A percentile compares a stretch with the other conserved stretches of the same genome.
Conservation (phyloP, 106 monocot genomes). For the Iris macrosiphon region DNA sequence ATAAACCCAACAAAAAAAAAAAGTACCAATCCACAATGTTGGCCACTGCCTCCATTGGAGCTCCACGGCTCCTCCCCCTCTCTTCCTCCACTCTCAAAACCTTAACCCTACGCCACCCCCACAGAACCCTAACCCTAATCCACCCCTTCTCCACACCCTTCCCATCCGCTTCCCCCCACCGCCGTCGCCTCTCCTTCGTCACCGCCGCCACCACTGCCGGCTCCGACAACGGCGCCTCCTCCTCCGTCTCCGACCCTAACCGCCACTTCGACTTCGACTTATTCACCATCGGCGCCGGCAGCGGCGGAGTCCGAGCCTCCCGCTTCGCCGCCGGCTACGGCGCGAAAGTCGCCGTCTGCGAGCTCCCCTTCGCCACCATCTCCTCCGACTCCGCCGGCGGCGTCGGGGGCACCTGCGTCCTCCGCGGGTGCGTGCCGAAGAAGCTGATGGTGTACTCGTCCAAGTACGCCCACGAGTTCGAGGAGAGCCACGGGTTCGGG, state of each 20-base stretch:
- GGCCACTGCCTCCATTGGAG: not conserved
- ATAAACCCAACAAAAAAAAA: too few relatives aligned
- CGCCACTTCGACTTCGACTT: conserved; percentile 20
- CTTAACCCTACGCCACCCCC: not conserved
- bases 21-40: too few relatives aligned
- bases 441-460: conserved; percentile 93
- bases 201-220: not conserved
- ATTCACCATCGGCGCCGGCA: conserved; percentile 25
- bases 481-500: conserved; percentile 95
- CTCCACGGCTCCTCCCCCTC: not conserved
- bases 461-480: conserved; percentile 93
- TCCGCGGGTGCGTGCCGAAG: conserved; percentile 98
- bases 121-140: not conserved
- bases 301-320: conserved; percentile 23
- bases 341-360: conserved; percentile 20
- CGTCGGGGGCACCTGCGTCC: conserved; percentile 59
- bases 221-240: conserved; percentile 1
- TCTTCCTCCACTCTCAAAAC: not conserved
- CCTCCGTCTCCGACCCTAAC: not conserved
- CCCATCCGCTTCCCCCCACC: not conserved
- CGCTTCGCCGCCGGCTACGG: conserved; percentile 22
- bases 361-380: conserved; percentile 20
- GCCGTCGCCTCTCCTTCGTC: not conserved
- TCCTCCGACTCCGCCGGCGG: conserved; percentile 17
- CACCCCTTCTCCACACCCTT: not conserved